phyloP scores from a whole-genome alignment of 345 rosid genomes.

The Acer saccharum region DNA sequence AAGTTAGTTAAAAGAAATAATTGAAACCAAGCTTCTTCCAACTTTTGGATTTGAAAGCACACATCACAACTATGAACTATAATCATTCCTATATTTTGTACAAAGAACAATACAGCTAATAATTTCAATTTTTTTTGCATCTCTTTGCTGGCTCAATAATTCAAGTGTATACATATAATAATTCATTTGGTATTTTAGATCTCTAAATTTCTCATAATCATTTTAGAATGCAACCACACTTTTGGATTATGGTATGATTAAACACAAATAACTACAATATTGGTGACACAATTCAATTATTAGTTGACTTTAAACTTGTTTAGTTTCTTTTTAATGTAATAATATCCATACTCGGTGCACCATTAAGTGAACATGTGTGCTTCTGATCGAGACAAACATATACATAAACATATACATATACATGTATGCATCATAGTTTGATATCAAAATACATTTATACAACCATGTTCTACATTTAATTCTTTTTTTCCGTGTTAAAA shows the following conservation, averaged over 20 bases:
- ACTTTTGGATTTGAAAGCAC: neutral
- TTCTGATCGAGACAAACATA: neutral
- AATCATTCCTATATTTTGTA: neutral
- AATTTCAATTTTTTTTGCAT: neutral
- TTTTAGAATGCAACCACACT: neutral
- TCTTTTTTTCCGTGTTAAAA: neutral
- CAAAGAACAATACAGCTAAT: slow-evolving; percentile 5
- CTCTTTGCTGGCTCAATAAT: slow-evolving; percentile 17
- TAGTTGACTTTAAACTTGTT: neutral
- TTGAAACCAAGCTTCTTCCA: neutral
- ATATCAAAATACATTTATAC: neutral
- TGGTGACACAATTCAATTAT: neutral
- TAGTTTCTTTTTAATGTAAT: neutral
- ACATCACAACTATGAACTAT: neutral
- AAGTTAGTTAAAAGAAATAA: neutral
- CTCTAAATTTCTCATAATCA: neutral
- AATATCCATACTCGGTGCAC: neutral
- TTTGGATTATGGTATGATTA: neutral
- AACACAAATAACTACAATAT: neutral
- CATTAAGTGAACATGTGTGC: neutral
- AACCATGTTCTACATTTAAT: neutral
- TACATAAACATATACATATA: neutral
- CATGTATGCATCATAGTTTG: too few species aligned
- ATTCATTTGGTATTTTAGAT: neutral
- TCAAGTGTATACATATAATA: neutral